Evolutionary conservation across 345 rosid species (phyloP).

Genomic region (Euphorbia tirucalli): DNA sequence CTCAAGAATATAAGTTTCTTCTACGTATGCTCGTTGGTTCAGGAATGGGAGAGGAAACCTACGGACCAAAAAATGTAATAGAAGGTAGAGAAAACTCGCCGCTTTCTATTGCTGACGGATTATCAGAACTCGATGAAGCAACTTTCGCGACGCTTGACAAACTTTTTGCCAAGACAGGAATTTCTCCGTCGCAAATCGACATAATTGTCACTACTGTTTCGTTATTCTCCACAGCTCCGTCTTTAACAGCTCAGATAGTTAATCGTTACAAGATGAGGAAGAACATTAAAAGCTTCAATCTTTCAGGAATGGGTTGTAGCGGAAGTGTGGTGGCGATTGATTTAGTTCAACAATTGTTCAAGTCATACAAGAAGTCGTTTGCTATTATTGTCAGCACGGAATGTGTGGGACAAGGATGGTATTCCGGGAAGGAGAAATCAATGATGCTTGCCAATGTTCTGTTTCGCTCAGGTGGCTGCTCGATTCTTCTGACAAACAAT

Average conservation of each 20-base stretch:
- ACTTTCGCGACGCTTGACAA: slow-evolving; percentile 19
- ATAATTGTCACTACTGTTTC: slow-evolving; percentile 27
- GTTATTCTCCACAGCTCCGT: slow-evolving; percentile 25
- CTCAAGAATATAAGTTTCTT: slow-evolving; percentile 24
- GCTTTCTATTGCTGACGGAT: slow-evolving; percentile 1
- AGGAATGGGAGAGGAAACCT: slow-evolving; percentile 26
- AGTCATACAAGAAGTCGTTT: slow-evolving; percentile 16
- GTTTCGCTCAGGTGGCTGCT: slow-evolving; percentile 40
- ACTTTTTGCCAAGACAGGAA: slow-evolving; percentile 23
- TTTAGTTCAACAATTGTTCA: slow-evolving; percentile 30
- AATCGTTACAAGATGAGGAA: slow-evolving; percentile 34
- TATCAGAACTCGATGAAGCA: slow-evolving; percentile 25
- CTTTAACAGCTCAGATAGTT: slow-evolving; percentile 22
- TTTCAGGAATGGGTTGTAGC: slow-evolving; percentile 50
- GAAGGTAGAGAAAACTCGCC: slow-evolving; percentile 34
- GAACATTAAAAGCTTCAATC: slow-evolving; percentile 32
- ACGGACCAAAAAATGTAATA: slow-evolving; percentile 9
- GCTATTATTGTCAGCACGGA: slow-evolving; percentile 39
- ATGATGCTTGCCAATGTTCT: slow-evolving; percentile 42
- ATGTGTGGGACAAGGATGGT: slow-evolving; percentile 25
- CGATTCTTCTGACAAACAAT: slow-evolving; percentile 33
- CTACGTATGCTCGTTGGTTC: slow-evolving; percentile 14
- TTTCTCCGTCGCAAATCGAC: slow-evolving; percentile 27
- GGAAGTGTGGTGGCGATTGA: slow-evolving; percentile 32
- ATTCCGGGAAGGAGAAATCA: slow-evolving; percentile 33